Conservation (phyloP, 768 basidiomycete species). For the Mycena haematopus region DNA sequence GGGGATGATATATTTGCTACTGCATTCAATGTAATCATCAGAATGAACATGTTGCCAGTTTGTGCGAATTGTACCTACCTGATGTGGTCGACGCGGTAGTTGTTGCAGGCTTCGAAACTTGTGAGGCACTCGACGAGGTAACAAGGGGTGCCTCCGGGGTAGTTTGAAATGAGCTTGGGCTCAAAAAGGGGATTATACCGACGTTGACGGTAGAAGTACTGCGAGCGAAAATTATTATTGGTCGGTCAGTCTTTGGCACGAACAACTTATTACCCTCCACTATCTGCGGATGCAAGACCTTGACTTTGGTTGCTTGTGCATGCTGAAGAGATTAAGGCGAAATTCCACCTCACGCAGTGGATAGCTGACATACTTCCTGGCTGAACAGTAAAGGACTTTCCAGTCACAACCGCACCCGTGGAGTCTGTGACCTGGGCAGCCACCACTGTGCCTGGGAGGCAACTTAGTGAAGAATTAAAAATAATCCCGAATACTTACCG, state of each 20-base stretch:
- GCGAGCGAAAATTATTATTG: not conserved
- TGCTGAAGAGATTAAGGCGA: conserved; percentile 2
- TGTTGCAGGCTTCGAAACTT: not conserved
- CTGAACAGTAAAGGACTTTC: conserved; percentile 4
- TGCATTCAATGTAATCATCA: not conserved
- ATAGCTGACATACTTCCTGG: conserved; percentile 3
- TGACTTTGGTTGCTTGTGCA: conserved; percentile 5
- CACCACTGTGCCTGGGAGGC: conserved; percentile 12
- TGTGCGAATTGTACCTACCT: not conserved
- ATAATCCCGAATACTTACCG: conserved; percentile 1
- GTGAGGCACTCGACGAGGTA: not conserved
- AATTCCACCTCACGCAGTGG: too few relatives aligned
- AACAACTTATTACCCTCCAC: not conserved
- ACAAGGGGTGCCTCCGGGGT: too few relatives aligned
- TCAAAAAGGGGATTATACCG: too few relatives aligned
- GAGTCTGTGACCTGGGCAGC: conserved; percentile 12
- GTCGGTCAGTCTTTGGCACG: not conserved
- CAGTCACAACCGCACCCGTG: conserved; percentile 3
- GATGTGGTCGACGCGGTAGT: not conserved
- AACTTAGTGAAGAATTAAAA: not conserved
- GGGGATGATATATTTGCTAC: not conserved
- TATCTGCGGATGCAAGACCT: not conserved
- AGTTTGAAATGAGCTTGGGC: not conserved
- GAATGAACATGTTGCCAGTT: not conserved
- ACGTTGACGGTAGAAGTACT: not conserved